Percentiles rank a stretch among this genome's conserved stretches.
These are phyloP conservation scores for Neoscytalidium dimidiatum DNA, from an alignment of 2,329 filamentous ascomycete genomes.

Conservation along the genomic window DNA sequence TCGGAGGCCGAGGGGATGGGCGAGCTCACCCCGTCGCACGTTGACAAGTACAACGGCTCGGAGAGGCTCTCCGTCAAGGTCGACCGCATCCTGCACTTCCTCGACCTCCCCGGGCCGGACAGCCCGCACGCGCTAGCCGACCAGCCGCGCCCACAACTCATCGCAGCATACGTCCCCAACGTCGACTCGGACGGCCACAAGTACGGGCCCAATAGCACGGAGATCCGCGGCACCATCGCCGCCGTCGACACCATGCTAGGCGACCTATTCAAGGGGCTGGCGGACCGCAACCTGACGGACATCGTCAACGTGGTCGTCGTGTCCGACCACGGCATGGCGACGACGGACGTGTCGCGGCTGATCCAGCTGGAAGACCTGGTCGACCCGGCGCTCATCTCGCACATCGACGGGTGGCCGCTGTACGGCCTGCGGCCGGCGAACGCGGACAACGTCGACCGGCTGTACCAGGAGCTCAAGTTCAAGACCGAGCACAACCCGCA, in stretches of 20 bases:
- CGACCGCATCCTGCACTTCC: conserved; percentile 73
- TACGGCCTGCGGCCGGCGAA: conserved; percentile 83
- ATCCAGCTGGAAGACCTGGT: conserved; percentile 90
- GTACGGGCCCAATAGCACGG: conserved; percentile 92
- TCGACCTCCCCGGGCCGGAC: conserved; percentile 79
- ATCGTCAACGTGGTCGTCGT: conserved; percentile 96
- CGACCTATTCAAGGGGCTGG: conserved; percentile 71
- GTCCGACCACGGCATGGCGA: conserved; percentile 97
- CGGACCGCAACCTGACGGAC: conserved; percentile 78
- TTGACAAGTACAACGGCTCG: conserved; percentile 82
- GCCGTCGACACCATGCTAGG: conserved; percentile 84
- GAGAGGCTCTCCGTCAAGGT: conserved; percentile 77
- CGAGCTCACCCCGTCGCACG: conserved; percentile 71
- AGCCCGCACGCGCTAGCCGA: conserved; percentile 52
- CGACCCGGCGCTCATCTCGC: conserved; percentile 74
- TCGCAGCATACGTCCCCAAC: conserved; percentile 92
- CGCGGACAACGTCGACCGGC: conserved; percentile 61
- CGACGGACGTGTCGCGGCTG: conserved; percentile 76
- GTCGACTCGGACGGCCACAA: conserved; percentile 85
- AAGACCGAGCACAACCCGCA: conserved; percentile 64
- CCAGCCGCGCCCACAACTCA: conserved; percentile 76
- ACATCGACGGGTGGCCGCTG: conserved; percentile 91
- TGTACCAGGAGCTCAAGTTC: conserved; percentile 62
- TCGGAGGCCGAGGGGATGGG: conserved; percentile 86
- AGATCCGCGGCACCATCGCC: conserved; percentile 76